A percentile compares a stretch with the other conserved stretches of the same genome.
These are phyloP conservation scores for Aspergillus affinis DNA, from an alignment of 495 filamentous ascomycete genomes.

Conservation along the genomic window DNA sequence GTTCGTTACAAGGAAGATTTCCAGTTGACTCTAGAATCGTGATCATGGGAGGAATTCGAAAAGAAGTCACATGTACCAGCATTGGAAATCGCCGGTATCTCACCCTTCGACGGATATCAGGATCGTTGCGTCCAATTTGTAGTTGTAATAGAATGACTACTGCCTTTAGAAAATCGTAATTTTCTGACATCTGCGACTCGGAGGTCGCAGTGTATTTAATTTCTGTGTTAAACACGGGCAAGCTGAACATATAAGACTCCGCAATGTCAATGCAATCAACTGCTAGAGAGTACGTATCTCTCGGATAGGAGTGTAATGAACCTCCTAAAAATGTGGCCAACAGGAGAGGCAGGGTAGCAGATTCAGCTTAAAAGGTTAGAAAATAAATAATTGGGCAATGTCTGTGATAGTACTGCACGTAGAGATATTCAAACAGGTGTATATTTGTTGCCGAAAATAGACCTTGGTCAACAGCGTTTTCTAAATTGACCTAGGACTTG, in stretches of 20 bases:
- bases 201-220: neutral
- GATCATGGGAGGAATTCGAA: neutral
- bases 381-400: neutral
- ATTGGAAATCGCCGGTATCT: neutral
- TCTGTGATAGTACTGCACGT: neutral
- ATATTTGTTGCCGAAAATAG: neutral
- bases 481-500: neutral
- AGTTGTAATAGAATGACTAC: neutral
- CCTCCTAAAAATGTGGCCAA: neutral
- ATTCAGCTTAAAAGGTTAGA: neutral
- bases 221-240: neutral
- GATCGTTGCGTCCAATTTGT: neutral
- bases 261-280: neutral
- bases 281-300: neutral
- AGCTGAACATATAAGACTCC: neutral
- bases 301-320: neutral
- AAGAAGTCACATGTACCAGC: neutral
- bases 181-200: neutral
- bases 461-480: neutral
- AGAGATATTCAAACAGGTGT: neutral
- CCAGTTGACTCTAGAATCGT: neutral
- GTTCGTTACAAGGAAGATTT: neutral
- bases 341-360: neutral
- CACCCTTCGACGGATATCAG: neutral
- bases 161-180: neutral